These are phyloP conservation scores for Panicum hallii DNA, from an alignment of 202 grass and related monocot species.

Conservation along the genomic window DNA sequence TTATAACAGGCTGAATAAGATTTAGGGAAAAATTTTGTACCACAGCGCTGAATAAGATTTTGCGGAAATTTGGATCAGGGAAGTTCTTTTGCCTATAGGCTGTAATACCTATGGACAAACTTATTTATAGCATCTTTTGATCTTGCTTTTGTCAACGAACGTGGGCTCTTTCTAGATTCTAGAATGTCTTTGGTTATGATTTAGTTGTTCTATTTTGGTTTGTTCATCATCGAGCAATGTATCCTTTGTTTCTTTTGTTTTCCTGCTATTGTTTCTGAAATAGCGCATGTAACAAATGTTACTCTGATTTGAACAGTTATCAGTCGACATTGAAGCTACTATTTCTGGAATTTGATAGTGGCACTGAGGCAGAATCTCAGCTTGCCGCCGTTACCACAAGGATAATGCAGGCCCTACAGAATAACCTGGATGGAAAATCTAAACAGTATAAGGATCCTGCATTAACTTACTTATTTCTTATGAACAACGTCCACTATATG, in stretches of 20 bases:
- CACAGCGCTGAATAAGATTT: background rate
- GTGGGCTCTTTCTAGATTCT: conserved; percentile 18
- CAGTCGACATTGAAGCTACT: conserved; percentile 85
- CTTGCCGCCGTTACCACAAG: conserved; percentile 85
- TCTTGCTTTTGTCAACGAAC: background rate
- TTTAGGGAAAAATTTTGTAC: background rate
- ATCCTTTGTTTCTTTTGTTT: background rate
- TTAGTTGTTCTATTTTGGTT: conserved; percentile 21
- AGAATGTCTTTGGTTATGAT: conserved; percentile 19
- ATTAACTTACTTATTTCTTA: conserved; percentile 84
- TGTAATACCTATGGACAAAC: background rate
- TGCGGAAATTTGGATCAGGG: background rate
- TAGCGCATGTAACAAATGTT: conserved; percentile 41
- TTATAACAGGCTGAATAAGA: background rate
- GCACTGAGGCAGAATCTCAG: conserved; percentile 77
- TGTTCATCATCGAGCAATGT: conserved; percentile 13
- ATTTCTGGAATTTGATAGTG: conserved; percentile 85
- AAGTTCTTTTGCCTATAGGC: background rate
- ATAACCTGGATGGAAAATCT: conserved; percentile 94
- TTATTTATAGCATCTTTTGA: conserved; percentile 21
- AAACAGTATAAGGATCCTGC: conserved; percentile 94
- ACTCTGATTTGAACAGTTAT: conserved; percentile 66
- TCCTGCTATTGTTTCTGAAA: conserved; percentile 34
- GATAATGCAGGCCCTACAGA: conserved; percentile 99
- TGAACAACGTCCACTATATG: conserved; percentile 99